A percentile compares a stretch with the other conserved stretches of the same genome.
Evolutionary conservation across 2,329 filamentous ascomycete species (phyloP).

Genomic region (Cladosporium colombiae): DNA sequence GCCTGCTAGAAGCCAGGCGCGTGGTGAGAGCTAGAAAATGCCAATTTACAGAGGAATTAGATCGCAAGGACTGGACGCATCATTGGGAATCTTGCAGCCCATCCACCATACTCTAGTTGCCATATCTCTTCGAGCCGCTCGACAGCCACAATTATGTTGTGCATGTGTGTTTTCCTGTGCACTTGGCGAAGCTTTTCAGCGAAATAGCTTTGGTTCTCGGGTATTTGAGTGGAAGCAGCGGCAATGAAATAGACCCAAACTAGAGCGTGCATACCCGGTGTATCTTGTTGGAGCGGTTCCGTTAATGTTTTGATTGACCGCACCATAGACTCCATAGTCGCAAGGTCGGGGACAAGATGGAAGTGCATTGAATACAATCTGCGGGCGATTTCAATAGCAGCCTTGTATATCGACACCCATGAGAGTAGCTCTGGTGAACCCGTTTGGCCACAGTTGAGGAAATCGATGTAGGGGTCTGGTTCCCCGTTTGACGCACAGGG

Average conservation of each 20-base stretch:
- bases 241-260: conserved; percentile 1
- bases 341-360: not conserved
- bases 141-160: not conserved
- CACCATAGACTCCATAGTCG: not conserved
- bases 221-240: not conserved
- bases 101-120: not conserved
- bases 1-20: not conserved
- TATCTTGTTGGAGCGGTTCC: not conserved
- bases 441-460: not conserved
- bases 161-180: not conserved
- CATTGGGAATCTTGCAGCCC: not conserved
- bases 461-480: not conserved
- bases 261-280: not conserved
- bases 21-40: not conserved
- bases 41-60: not conserved
- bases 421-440: not conserved
- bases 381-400: not conserved
- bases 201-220: not conserved
- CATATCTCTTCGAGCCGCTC: not conserved
- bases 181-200: not conserved
- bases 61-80: not conserved
- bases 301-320: not conserved
- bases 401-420: not conserved
- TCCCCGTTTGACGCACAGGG: not conserved
- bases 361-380: not conserved